Percentiles rank a stretch among this genome's conserved stretches.
Evolutionary conservation across 2,329 filamentous ascomycete genomes (phyloP).

Genomic region (Alternaria alternata): DNA sequence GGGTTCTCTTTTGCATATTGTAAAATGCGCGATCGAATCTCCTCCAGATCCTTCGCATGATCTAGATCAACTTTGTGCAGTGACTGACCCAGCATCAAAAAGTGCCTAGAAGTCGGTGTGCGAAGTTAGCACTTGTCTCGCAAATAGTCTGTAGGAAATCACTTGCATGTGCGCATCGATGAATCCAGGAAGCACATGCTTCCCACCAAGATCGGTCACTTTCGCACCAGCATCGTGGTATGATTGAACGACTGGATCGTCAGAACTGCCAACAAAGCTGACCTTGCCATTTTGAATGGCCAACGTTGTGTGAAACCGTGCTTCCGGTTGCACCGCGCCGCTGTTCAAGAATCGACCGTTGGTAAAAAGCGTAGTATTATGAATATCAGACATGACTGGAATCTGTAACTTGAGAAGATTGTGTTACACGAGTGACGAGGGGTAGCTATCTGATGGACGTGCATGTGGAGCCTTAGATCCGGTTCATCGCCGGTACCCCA

Average conservation of each 20-base stretch:
- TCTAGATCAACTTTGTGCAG: slow-evolving; percentile 61
- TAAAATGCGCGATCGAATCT: slow-evolving; percentile 59
- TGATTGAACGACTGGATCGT: slow-evolving; percentile 36
- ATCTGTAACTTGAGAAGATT: not conserved
- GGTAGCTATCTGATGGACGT: slow-evolving; percentile 19
- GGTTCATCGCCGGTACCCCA: slow-evolving; percentile 19
- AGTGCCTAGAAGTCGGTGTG: slow-evolving; percentile 36
- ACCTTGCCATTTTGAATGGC: slow-evolving; percentile 54
- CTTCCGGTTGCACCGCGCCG: slow-evolving; percentile 4
- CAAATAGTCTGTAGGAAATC: not conserved
- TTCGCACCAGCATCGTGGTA: slow-evolving; percentile 29
- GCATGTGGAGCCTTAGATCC: slow-evolving; percentile 20
- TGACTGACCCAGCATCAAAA: slow-evolving; percentile 64
- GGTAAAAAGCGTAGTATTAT: slow-evolving; percentile 30
- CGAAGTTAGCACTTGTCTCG: not conserved
- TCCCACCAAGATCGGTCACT: slow-evolving; percentile 48
- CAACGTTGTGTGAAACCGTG: slow-evolving; percentile 42
- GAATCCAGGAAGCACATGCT: slow-evolving; percentile 62
- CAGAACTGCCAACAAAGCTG: slow-evolving; percentile 48
- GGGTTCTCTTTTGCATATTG: slow-evolving; percentile 58
- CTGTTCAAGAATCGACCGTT: slow-evolving; percentile 39
- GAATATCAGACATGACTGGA: slow-evolving; percentile 18
- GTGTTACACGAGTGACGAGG: slow-evolving; percentile 11
- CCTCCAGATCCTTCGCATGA: slow-evolving; percentile 56
- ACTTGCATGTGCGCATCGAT: slow-evolving; percentile 64